A percentile compares a stretch with the other conserved stretches of the same genome.
Conservation (phyloP, 1,284 basidiomycete species). For the Xerocomus nothofagi region DNA sequence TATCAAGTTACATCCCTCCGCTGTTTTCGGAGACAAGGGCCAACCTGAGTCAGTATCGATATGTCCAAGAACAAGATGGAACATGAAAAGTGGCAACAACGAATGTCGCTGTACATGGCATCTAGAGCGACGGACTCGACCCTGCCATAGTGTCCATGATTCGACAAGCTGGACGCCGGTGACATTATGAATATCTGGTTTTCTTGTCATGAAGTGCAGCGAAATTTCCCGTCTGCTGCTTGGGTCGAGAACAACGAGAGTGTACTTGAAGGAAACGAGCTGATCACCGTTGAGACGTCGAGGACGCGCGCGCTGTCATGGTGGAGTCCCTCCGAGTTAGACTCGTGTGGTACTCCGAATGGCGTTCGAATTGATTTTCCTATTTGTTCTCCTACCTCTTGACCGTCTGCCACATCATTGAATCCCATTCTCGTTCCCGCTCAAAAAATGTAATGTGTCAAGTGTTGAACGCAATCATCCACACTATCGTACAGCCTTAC, state of each 20-base stretch:
- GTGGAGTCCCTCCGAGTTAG: too few species aligned
- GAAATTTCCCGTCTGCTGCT: neutral
- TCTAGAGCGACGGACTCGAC: neutral
- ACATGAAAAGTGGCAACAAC: neutral
- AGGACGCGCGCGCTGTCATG: too few species aligned
- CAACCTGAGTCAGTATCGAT: neutral
- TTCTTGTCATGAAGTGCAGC: neutral
- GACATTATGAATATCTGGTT: neutral
- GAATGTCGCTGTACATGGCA: neutral
- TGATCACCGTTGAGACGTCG: too few species aligned
- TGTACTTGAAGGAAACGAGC: too few species aligned
- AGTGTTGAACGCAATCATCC: neutral
- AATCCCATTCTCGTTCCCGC: neutral
- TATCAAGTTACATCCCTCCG: too few species aligned
- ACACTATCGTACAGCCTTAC: too few species aligned
- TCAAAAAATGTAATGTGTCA: neutral
- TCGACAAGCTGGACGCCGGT: neutral
- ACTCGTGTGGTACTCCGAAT: too few species aligned
- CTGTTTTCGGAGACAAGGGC: neutral
- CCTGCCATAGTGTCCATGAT: neutral
- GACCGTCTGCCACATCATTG: neutral
- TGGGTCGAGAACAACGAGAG: too few species aligned
- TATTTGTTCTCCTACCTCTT: too few species aligned
- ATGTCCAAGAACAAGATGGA: neutral
- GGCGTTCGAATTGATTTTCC: too few species aligned